Percentiles rank a stretch among this genome's conserved stretches.
phyloP scores from a whole-genome alignment of 495 filamentous ascomycete genomes.

The Evernia prunastri region DNA sequence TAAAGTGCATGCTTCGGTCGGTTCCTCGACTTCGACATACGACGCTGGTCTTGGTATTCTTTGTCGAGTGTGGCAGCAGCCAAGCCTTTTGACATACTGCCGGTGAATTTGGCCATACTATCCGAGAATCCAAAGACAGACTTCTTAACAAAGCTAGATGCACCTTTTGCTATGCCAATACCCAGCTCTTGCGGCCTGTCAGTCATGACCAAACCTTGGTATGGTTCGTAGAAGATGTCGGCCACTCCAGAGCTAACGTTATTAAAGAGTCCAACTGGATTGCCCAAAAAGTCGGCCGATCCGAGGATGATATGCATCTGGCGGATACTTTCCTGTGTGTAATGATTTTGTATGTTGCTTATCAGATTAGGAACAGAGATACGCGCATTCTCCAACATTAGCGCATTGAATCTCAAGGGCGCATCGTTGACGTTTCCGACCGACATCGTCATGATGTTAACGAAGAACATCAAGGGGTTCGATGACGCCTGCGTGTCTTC shows the following conservation, averaged over 20 bases:
- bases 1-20: constrained; percentile 94
- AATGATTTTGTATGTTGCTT: constrained; percentile 82
- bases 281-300: constrained; percentile 96
- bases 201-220: constrained; percentile 94
- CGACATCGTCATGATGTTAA: constrained; percentile 98
- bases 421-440: constrained; percentile 98
- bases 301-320: constrained; percentile 95
- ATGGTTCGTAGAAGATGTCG: constrained; percentile 98
- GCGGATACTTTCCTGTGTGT: constrained; percentile 89
- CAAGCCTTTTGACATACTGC: constrained; percentile 92
- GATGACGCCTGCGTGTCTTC: constrained; percentile 81
- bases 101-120: constrained; percentile 92
- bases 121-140: constrained; percentile 95
- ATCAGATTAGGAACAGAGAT: constrained; percentile 79
- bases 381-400: constrained; percentile 92
- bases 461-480: constrained; percentile 94
- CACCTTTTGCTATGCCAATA: constrained; percentile 90
- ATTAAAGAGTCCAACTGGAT: constrained; percentile 96
- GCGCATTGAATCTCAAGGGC: constrained; percentile 81
- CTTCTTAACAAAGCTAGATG: constrained; percentile 95
- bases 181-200: constrained; percentile 92
- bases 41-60: constrained; percentile 92
- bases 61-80: constrained; percentile 95
- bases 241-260: constrained; percentile 94
- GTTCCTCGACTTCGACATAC: constrained; percentile 89